Base-by-base conservation (phyloP, 306 rosid species). In the Gleditsia sinensis region DNA sequence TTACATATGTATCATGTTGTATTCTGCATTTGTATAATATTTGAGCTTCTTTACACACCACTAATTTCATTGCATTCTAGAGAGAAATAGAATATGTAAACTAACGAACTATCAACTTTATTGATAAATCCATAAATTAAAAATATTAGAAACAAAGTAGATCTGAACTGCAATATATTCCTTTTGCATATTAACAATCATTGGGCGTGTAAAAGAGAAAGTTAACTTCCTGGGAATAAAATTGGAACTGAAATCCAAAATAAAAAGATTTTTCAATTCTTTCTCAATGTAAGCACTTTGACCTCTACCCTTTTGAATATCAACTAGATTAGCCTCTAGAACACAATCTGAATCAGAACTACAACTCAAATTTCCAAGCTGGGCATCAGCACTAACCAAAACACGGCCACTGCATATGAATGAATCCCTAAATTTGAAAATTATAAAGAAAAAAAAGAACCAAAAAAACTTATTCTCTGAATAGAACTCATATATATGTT, bases 401-500 rank as follows among this genome's bases (percentile, higher is more conserved):
- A 88, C 90, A 88, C 85, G 87, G 96, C 91, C 90, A 75, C 98
- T 87, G 78, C 89, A 87, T 56, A 79, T 80, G 63, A 79, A 79
- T 83, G 83, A 81, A 75, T 88, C 85, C 92, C n/a, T 86, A 82
- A 74, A 83, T 65, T 83, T 82, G 85, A 87, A 80, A 75, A 81
- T 81, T 84, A 70, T 81, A 77, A 77, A 76, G 71, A 77, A 78
- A 77, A n/a, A n/a, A n/a, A n/a, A n/a, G 53, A 68, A 72, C 74
- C 72, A 68, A 57, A 71, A 80, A 88, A 90, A 67, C 76, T 84
- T 89, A 87, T 93, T 93, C 78, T 86, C 93, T 93, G 90, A 93
- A 85, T 81, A 83, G 93, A 91, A 86, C 96, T 72, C 89, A 84
- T 86, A 90, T 86, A 51, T 83, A 93, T 89, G 95, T 77, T 89